A percentile compares a stretch with the other conserved stretches of the same genome.
Conservation (phyloP, 2,329 filamentous ascomycete species). For the Penicillium sp. region DNA sequence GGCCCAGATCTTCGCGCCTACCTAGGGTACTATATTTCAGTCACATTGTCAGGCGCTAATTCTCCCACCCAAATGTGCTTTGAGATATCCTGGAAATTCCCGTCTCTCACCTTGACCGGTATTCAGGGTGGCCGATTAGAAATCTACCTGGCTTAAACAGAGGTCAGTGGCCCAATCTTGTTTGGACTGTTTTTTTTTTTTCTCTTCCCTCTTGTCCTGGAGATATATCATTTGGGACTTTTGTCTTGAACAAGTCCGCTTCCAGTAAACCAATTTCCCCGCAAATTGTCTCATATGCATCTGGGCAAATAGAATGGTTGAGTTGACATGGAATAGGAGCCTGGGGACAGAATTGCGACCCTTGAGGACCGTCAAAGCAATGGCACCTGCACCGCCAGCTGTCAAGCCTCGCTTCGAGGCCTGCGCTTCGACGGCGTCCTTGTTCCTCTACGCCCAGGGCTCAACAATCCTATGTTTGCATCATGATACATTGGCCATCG, state of each 20-base stretch:
- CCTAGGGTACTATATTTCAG: conserved; percentile 1
- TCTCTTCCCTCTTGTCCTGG: neutral
- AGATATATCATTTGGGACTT: conserved; percentile 3
- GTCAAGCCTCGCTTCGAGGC: conserved; percentile 66
- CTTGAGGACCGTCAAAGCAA: conserved; percentile 53
- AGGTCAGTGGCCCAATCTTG: conserved; percentile 17
- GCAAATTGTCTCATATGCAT: neutral
- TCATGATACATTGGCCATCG: conserved; percentile 87
- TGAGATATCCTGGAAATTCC: conserved; percentile 12
- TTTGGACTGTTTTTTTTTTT: conserved; percentile 2
- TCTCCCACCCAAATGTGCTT: conserved; percentile 19
- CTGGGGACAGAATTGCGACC: conserved; percentile 58
- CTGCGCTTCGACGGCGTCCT: conserved; percentile 84
- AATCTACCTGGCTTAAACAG: conserved; percentile 16
- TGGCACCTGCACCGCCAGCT: conserved; percentile 26
- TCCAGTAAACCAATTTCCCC: neutral
- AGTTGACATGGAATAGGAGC: conserved; percentile 59
- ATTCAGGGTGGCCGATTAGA: conserved; percentile 18
- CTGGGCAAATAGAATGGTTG: conserved; percentile 51
- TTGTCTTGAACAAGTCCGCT: neutral
- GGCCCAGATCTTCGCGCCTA: conserved; percentile 15
- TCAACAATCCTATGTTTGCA: conserved; percentile 81
- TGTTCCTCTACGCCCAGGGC: conserved; percentile 85
- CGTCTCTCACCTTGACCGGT: conserved; percentile 18
- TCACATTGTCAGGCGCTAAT: conserved; percentile 15